Evolutionary conservation across 2,329 filamentous ascomycete genomes (phyloP), one percentile per base, ranked within the genome.

Genomic region (Colletotrichum coccodes): DNA sequence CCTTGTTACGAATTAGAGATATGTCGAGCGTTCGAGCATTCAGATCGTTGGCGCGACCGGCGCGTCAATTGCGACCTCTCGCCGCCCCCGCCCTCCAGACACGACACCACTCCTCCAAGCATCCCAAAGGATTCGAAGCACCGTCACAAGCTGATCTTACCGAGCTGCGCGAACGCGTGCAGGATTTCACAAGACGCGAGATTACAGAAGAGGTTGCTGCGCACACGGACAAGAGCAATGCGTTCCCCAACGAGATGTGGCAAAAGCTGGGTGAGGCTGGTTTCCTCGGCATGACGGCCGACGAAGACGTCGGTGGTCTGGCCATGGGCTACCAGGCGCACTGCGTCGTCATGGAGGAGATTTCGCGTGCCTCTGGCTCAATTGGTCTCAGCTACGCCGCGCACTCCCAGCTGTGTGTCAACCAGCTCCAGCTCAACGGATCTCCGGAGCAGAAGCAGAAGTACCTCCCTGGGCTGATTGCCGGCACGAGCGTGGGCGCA

Each of bases 321-420:
- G 93, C 87, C 1, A 92, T 98, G 90, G 96, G 96, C 12, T 99
- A 98, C 81, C 95, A 98, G 83, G 95, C 96, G 50, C 96, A 99
- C 82, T 97, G 94, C 77, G 85, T 97, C 7, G 94, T 98, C 52
- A 92, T 98, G 90, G 96, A 99, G 82, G 96, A 98, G 84, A 86
- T 99, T 47, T 96, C 92, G 64, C 88, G 95, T 67, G 95, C 95
- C 3, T 95, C 92, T 60, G 95, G 84, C 16, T 93, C 90, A 71
- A 94, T 97, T 75, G 95, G 90, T 0, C 87, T 99, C 53, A 97
- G 94, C 73, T 99, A 98, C 79, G 95, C 95, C 2, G 96, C 96
- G 8, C 96, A 99, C 82, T 96, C 93, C 34, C 96, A 99, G 80
- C 87, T 99, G 59, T 98, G 96, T 82, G 92, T 98, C 68, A 99